Evolutionary conservation across 345 rosid genomes (phyloP).

Genomic region (Eutrema japonicum): DNA sequence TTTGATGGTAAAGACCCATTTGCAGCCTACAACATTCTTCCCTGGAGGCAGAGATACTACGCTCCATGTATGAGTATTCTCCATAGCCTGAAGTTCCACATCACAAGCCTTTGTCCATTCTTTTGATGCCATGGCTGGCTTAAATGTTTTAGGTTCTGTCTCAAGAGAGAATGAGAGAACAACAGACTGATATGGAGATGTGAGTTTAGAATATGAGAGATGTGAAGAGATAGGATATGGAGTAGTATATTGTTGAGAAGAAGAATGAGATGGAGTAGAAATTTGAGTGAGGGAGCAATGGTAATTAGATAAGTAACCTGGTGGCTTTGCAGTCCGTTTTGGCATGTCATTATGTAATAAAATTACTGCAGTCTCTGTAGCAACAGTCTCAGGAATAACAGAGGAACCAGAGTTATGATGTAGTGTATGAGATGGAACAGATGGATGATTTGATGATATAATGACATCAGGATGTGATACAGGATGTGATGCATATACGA

Average conservation of each 20-base stretch:
- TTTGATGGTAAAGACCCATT: neutral
- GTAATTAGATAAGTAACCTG: neutral
- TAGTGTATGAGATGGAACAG: no score
- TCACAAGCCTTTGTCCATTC: neutral
- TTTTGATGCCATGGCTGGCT: neutral
- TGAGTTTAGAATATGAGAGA: fast-evolving
- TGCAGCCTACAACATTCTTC: neutral
- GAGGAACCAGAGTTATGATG: neutral
- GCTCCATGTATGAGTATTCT: neutral
- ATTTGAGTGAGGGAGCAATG: neutral
- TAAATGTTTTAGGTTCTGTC: neutral
- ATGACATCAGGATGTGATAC: no score
- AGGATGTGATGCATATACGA: no score
- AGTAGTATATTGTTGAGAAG: neutral
- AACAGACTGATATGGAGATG: fast-evolving
- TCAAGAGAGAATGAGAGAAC: neutral
- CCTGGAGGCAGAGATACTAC: neutral
- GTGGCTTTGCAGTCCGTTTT: neutral
- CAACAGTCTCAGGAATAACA: no score
- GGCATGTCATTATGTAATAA: neutral
- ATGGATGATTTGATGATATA: no score
- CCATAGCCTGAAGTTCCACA: neutral
- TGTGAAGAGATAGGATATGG: fast-evolving
- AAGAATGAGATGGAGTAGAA: neutral
- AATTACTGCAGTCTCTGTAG: neutral